These are phyloP conservation scores for Groenewaldozyma tartarivorans DNA, from an alignment of 805 yeast genomes.

Conservation along the genomic window DNA sequence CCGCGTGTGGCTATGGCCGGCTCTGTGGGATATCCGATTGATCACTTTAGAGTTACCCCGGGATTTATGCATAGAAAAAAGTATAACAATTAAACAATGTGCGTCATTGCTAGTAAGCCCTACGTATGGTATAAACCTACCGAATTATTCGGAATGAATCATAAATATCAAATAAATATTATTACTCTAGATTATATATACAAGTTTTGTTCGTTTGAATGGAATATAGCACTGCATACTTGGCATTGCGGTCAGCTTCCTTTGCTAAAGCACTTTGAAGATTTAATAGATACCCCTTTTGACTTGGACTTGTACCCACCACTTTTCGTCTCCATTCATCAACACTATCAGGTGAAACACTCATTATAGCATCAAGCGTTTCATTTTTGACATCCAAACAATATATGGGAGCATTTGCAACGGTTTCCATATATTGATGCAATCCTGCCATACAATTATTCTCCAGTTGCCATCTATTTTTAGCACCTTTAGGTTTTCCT, in stretches of 20 bases:
- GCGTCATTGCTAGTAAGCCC: not conserved
- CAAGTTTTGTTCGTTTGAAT: conserved; percentile 67
- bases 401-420: conserved; percentile 63
- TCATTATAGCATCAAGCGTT: conserved; percentile 63
- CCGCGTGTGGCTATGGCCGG: no score
- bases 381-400: conserved; percentile 76
- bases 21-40: no score
- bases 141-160: no score
- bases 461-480: conserved; percentile 72
- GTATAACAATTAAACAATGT: not conserved
- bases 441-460: conserved; percentile 61
- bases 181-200: conserved; percentile 39
- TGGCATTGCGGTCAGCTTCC: conserved; percentile 62
- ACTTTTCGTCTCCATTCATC: conserved; percentile 65
- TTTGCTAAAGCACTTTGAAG: conserved; percentile 62
- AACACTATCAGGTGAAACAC: conserved; percentile 21
- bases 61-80: no score
- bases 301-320: conserved; percentile 72
- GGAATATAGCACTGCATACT: conserved; percentile 69
- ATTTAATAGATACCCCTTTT: conserved; percentile 68
- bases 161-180: no score
- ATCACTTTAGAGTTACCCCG: no score
- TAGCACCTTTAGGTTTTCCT: no score
- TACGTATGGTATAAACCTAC: no score
- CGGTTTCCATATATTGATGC: conserved; percentile 39